A percentile compares a stretch with the other conserved stretches of the same genome.
These are phyloP conservation scores for Halophytophthora batemanensis DNA, from an alignment of 352 stramenopile genomes.

Conservation along the genomic window DNA sequence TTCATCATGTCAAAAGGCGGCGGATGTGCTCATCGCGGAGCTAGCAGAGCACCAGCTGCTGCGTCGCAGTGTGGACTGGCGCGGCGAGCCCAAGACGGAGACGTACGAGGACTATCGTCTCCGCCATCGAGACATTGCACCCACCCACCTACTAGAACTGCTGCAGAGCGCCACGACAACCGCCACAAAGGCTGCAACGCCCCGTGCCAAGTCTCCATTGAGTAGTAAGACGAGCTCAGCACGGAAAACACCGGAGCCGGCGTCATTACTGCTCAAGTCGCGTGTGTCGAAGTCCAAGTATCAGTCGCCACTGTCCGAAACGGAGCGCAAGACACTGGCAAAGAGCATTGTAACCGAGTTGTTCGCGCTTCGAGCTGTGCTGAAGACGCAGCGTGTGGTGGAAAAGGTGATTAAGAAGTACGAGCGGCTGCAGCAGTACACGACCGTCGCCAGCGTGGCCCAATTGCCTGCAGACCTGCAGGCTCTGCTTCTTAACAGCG, in stretches of 20 bases:
- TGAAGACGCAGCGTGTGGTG: slow-evolving; percentile 55
- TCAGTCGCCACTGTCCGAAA: slow-evolving; percentile 27
- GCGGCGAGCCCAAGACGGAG: slow-evolving; percentile 34
- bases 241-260: slow-evolving; percentile 19
- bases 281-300: slow-evolving; percentile 24
- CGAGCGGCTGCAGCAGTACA: slow-evolving; percentile 59
- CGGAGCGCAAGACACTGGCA: slow-evolving; percentile 44
- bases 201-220: slow-evolving; percentile 5
- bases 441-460: slow-evolving; percentile 38
- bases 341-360: slow-evolving; percentile 54
- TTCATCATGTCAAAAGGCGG: slow-evolving; percentile 57
- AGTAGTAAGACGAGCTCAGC: slow-evolving; percentile 8
- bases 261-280: slow-evolving; percentile 56
- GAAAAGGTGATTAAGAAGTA: slow-evolving; percentile 73
- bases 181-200: slow-evolving; percentile 20
- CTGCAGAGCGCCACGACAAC: slow-evolving; percentile 25
- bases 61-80: slow-evolving; percentile 59
- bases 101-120: slow-evolving; percentile 79
- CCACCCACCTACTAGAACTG: slow-evolving; percentile 62
- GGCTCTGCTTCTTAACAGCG: slow-evolving; percentile 23
- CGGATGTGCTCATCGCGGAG: slow-evolving; percentile 64
- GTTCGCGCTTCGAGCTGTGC: slow-evolving; percentile 35
- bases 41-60: slow-evolving; percentile 59
- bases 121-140: slow-evolving; percentile 66
- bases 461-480: slow-evolving; percentile 53